Evolutionary conservation across 2,329 filamentous ascomycete genomes (phyloP).

Genomic region (Claviceps lovelessii): DNA sequence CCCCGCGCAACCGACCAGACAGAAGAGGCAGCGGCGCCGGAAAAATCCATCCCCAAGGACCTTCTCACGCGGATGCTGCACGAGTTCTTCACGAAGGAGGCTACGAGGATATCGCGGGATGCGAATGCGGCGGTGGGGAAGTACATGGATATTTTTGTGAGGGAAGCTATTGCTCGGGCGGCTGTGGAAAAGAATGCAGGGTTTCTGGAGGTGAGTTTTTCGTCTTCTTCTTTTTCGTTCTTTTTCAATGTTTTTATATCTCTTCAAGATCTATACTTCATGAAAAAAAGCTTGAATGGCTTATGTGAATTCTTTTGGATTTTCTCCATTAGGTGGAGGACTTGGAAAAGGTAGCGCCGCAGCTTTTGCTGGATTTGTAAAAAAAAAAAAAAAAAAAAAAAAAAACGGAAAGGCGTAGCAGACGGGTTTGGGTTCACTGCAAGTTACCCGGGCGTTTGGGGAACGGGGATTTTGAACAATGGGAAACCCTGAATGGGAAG

Average conservation of each 20-base stretch:
- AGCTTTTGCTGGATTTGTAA: slow-evolving; percentile 61
- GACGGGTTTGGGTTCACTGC: background rate
- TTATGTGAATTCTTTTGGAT: background rate
- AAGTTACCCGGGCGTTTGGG: background rate
- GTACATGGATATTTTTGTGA: slow-evolving; percentile 84
- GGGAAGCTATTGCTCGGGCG: slow-evolving; percentile 72
- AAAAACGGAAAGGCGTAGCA: background rate
- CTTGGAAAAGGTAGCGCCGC: slow-evolving; percentile 73
- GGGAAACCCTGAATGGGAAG: background rate
- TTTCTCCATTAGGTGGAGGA: slow-evolving; percentile 54
- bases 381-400: too few relatives aligned
- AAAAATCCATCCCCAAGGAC: slow-evolving; percentile 50
- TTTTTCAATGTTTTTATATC: too few relatives aligned
- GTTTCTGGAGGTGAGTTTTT: slow-evolving; percentile 54
- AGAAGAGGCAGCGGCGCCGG: slow-evolving; percentile 22
- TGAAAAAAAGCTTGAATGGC: background rate
- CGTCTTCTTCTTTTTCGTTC: background rate
- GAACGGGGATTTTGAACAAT: background rate
- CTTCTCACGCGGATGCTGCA: slow-evolving; percentile 65
- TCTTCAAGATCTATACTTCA: too few relatives aligned
- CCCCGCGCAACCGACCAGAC: slow-evolving; percentile 8
- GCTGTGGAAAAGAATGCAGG: slow-evolving; percentile 54
- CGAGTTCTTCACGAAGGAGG: slow-evolving; percentile 59
- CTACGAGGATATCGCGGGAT: slow-evolving; percentile 60
- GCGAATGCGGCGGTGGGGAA: slow-evolving; percentile 64